Evolutionary conservation across 2,329 filamentous ascomycete genomes (phyloP).

Genomic region (Colletotrichum siamense): DNA sequence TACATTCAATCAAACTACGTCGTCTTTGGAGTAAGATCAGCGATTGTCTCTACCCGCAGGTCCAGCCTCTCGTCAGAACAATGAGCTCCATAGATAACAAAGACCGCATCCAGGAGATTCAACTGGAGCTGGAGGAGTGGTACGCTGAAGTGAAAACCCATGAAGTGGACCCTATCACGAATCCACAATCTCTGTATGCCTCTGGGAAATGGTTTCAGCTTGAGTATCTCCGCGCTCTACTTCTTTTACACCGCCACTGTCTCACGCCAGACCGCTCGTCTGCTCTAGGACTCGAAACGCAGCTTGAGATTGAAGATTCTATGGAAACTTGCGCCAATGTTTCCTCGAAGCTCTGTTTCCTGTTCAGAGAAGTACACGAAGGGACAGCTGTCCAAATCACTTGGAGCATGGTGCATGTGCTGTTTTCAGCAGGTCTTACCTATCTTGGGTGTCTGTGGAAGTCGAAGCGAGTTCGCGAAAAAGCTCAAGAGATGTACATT

Average conservation of each 20-base stretch:
- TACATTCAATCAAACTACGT: neutral
- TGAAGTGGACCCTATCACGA: neutral
- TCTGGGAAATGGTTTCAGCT: neutral
- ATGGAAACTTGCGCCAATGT: neutral
- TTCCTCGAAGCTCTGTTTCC: neutral
- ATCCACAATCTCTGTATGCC: neutral
- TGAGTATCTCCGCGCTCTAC: neutral
- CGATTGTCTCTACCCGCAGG: neutral
- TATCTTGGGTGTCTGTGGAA: neutral
- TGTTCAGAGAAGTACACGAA: neutral
- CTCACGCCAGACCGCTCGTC: neutral
- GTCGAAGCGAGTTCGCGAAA: neutral
- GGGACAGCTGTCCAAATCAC: neutral
- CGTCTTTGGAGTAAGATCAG: neutral
- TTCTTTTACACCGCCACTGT: neutral
- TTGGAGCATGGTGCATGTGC: neutral
- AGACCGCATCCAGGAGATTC: neutral
- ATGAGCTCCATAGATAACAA: neutral
- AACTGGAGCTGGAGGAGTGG: neutral
- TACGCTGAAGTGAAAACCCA: neutral
- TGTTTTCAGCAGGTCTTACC: neutral
- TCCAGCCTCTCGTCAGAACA: neutral
- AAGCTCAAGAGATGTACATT: accelerated
- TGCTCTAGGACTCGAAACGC: neutral
- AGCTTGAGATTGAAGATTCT: neutral